These are phyloP conservation scores for Termitomyces sp. DNA, from an alignment of 768 basidiomycete genomes.

Conservation along the genomic window DNA sequence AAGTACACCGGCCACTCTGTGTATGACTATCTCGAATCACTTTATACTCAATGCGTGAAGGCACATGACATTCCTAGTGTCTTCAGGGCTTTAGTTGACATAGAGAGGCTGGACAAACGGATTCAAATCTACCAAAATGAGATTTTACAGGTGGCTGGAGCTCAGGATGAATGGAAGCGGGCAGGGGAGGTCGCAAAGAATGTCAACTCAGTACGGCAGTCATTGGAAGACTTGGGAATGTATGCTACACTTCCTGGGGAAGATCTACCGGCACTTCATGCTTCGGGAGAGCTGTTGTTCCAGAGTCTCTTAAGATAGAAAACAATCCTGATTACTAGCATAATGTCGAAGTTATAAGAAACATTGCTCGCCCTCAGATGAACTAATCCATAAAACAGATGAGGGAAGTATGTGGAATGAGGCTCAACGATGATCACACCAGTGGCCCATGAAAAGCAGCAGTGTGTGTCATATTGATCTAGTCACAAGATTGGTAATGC, in stretches of 20 bases:
- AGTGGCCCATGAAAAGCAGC: too few relatives aligned
- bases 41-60: not conserved
- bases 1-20: not conserved
- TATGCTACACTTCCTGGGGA: not conserved
- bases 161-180: not conserved
- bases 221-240: not conserved
- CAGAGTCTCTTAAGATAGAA: not conserved
- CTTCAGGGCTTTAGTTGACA: not conserved
- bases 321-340: too few relatives aligned
- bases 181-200: not conserved
- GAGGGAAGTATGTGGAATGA: too few relatives aligned
- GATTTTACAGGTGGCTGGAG: not conserved
- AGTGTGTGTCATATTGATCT: too few relatives aligned
- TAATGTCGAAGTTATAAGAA: too few relatives aligned
- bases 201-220: not conserved
- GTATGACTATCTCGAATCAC: not conserved
- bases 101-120: not conserved
- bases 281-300: not conserved
- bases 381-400: too few relatives aligned
- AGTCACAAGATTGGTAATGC: not conserved
- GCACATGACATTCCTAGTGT: not conserved
- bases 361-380: too few relatives aligned
- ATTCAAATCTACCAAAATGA: not conserved
- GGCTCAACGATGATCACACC: too few relatives aligned
- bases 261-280: not conserved